phyloP scores from a whole-genome alignment of 2,329 filamentous ascomycete genomes.

The Sporothrix dimorphospora region DNA sequence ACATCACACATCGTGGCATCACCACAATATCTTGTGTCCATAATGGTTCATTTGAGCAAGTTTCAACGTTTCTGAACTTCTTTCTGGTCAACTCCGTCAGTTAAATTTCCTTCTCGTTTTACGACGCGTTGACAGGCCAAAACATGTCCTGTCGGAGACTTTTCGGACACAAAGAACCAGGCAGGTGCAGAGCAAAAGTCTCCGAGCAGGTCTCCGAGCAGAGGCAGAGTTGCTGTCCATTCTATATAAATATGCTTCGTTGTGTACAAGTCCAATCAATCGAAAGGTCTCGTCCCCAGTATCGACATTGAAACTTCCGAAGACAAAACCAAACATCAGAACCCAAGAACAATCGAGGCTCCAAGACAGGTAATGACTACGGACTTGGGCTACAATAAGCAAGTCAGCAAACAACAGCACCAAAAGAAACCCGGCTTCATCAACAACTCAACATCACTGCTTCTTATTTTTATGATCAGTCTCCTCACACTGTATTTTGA shows the following conservation, averaged over 20 bases:
- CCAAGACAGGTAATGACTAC: background rate
- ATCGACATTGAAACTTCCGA: background rate
- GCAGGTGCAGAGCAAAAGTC: background rate
- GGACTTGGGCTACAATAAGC: constrained; percentile 17
- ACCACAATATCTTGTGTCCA: background rate
- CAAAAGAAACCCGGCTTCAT: background rate
- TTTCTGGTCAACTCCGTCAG: background rate
- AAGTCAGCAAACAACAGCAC: background rate
- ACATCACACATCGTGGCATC: background rate
- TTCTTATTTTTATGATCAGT: background rate
- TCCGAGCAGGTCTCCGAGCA: constrained; percentile 6
- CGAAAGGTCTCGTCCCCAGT: no score
- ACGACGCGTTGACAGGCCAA: background rate
- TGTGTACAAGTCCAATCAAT: background rate
- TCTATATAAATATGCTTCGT: background rate
- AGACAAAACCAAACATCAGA: background rate
- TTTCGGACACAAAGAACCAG: constrained; percentile 25
- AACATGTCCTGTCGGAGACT: constrained; percentile 18
- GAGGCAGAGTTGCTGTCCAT: background rate
- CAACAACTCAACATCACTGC: background rate
- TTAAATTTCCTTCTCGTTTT: background rate
- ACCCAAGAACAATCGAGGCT: background rate
- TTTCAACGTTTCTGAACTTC: background rate
- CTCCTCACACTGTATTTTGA: background rate
- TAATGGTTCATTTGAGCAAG: background rate